Conservation (phyloP, 148 eudicot genomes). For the Amaranthus hypochondriacus region DNA sequence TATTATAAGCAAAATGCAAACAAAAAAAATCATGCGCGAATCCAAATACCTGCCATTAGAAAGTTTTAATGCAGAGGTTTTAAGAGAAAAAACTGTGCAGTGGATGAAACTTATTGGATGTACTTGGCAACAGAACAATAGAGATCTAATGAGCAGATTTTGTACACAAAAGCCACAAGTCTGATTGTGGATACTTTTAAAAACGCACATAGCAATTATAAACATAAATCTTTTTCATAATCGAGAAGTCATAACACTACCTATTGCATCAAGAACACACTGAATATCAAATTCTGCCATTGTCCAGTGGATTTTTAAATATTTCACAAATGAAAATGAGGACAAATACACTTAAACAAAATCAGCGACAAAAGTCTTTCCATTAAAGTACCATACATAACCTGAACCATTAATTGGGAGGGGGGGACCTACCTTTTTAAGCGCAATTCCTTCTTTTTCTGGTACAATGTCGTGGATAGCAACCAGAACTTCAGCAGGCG, state of each 20-base stretch:
- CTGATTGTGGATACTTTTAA: background rate
- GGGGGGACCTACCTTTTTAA: conserved; percentile 62
- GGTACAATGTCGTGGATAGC: conserved; percentile 95
- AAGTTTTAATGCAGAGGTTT: background rate
- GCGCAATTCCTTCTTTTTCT: conserved; percentile 78
- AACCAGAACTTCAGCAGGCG: conserved; percentile 96
- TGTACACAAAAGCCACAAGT: background rate
- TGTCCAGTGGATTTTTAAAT: background rate
- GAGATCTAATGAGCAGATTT: background rate
- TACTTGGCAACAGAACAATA: background rate
- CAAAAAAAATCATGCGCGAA: background rate
- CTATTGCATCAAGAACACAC: background rate
- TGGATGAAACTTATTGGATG: background rate
- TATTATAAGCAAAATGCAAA: conserved; percentile 2
- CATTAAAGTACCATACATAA: background rate
- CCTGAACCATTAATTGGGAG: background rate
- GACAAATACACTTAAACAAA: background rate
- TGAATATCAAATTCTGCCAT: background rate
- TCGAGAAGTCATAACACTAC: background rate
- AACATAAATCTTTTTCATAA: background rate
- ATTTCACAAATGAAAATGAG: background rate
- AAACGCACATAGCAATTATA: background rate
- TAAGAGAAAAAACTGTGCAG: background rate
- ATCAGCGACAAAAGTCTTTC: background rate
- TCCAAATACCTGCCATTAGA: background rate